Percentiles rank a stretch among this genome's conserved stretches.
Conservation (phyloP, 306 rosid genomes). For the Ceratonia siliqua region DNA sequence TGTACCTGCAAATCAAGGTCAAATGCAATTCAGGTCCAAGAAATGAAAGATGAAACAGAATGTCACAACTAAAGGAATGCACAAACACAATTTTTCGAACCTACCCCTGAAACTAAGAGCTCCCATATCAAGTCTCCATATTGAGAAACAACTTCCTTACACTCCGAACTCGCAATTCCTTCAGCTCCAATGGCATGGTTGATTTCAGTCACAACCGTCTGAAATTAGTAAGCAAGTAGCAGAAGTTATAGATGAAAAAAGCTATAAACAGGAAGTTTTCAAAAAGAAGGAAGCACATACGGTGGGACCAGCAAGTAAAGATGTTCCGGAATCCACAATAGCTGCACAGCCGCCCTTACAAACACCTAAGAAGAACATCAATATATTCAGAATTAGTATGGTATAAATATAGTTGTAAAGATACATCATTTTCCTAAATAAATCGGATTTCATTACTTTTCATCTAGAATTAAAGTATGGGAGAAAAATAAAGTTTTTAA, state of each 20-base stretch:
- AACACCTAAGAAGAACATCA: slow-evolving; percentile 54
- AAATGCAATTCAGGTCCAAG: slow-evolving; percentile 22
- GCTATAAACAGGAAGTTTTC: background rate
- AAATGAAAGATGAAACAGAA: background rate
- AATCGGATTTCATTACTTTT: slow-evolving; percentile 16
- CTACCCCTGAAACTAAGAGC: slow-evolving; percentile 70
- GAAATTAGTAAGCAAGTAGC: slow-evolving; percentile 27
- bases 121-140: slow-evolving; percentile 89
- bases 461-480: background rate
- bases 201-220: slow-evolving; percentile 77
- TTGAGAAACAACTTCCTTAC: slow-evolving; percentile 68
- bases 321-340: slow-evolving; percentile 87
- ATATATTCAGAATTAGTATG: slow-evolving; percentile 19
- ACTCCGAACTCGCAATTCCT: slow-evolving; percentile 76
- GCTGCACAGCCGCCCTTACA: slow-evolving; percentile 79
- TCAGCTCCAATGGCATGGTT: slow-evolving; percentile 94
- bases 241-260: slow-evolving; percentile 6
- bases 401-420: background rate
- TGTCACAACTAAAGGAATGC: background rate
- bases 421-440: background rate
- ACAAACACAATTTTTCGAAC: slow-evolving; percentile 24
- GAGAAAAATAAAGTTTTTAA: background rate
- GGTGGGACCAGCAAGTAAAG: slow-evolving; percentile 88
- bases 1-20: slow-evolving; percentile 52
- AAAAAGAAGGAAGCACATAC: slow-evolving; percentile 47